Evolutionary conservation across 306 rosid species (phyloP), one percentile per base, ranked within the genome.

Genomic region (Castanea mollissima): DNA sequence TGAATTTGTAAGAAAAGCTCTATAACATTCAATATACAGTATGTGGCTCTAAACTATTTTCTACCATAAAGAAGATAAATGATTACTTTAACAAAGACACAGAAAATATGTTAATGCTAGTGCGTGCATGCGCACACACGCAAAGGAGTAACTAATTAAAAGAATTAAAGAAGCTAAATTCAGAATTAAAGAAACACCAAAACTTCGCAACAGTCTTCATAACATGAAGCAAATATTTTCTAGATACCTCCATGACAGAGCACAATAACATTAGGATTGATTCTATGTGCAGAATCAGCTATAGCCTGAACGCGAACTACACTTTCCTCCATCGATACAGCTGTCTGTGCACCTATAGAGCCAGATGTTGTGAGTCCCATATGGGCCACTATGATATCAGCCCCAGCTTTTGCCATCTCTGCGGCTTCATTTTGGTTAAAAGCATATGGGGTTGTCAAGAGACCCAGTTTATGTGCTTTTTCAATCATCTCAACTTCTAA

Each of bases 301-400:
- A 91, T 92, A 78, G 88, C 93, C 76, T 92, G 97, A 69, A 94
- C 93, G 32, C 81, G 91, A 82, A 85, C 76, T 49, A 87, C 89
- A 87, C 95, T 94, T 87, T 92, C 94, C 74, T 91, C 97, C 7
- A 92, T 83, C 16, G 99, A 88, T 79, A 94, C 83, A 57, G 95
- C 86, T 54, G 95, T 91, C 87, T 87, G 88, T 31, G 98, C 97
- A 38, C 98, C 98, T 64, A 94, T 91, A 49, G 97, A 87, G 74
- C 97, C 95, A 32, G 98, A 88, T 72, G 97, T 90, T 23, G 97
- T 94, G 80, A 94, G 97, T 79, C 98, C 98, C 97, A 94, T 91
- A 71, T 92, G 97, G 46, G 97, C 97, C 23, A 94, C 98, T 73
- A 94, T 86, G 71, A 92, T 94, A 83, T 92, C 95, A 74, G 98